phyloP scores from a whole-genome alignment of 129 eudicot genomes.

The Dittrichia graveolens region DNA sequence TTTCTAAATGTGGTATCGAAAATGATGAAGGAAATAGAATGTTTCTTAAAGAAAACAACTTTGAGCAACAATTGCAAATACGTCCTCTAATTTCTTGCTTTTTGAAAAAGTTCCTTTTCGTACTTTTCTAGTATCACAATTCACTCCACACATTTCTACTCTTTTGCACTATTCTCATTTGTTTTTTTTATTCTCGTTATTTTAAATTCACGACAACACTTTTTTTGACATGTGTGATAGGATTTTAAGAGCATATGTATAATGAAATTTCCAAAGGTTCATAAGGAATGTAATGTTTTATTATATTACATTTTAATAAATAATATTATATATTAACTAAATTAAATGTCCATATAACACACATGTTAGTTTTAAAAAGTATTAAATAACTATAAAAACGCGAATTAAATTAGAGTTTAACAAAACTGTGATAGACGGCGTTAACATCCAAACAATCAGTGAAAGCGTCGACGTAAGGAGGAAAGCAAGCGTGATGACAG shows the following conservation, averaged over 20 bases:
- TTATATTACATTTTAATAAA: not conserved
- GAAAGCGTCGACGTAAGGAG: too few relatives aligned
- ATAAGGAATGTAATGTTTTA: not conserved
- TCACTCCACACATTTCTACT: slow-evolving; percentile 35
- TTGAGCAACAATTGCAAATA: slow-evolving; percentile 10
- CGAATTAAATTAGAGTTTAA: too few relatives aligned
- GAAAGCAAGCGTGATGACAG: too few relatives aligned
- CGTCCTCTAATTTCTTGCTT: not conserved
- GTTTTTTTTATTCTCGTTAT: not conserved
- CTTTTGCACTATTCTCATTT: slow-evolving; percentile 20
- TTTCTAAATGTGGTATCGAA: slow-evolving; percentile 17
- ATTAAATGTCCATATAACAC: too few relatives aligned
- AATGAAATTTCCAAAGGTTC: not conserved
- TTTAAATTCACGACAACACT: not conserved
- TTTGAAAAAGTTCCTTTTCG: slow-evolving; percentile 12
- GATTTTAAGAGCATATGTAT: slow-evolving; percentile 1
- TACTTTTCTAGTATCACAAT: not conserved
- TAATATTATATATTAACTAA: not conserved
- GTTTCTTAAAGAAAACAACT: not conserved
- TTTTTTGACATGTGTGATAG: slow-evolving; percentile 16
- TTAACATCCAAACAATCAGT: too few relatives aligned
- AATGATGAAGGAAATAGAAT: not conserved
- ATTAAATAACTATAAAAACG: too few relatives aligned
- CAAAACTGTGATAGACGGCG: too few relatives aligned
- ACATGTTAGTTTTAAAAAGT: too few relatives aligned